Evolutionary conservation across 148 eudicot species (phyloP).

Genomic region (Dysphania ambrosioides): DNA sequence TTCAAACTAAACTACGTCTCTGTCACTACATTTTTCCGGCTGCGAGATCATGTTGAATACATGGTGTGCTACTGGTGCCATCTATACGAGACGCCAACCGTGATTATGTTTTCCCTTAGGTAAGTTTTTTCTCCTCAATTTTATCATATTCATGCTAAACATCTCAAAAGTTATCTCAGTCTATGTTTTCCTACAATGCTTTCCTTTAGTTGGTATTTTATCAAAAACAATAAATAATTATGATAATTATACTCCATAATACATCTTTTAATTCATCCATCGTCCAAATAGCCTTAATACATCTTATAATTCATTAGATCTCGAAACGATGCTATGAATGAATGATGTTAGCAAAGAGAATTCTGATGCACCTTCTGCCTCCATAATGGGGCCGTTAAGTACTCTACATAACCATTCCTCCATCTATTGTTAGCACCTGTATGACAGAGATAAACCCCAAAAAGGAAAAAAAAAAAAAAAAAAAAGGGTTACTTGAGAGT

Average conservation of each 20-base stretch:
- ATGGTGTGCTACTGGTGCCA: conserved; percentile 90
- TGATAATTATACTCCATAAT: no score
- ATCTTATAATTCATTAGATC: no score
- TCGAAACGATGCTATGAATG: no score
- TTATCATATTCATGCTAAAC: no score
- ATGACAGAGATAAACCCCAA: neutral
- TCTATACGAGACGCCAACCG: conserved; percentile 88
- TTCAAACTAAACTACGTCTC: conserved; percentile 8
- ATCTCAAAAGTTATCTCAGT: no score
- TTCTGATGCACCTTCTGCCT: neutral
- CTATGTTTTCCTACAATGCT: no score
- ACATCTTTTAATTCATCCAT: no score
- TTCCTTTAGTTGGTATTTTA: no score
- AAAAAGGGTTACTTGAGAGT: neutral
- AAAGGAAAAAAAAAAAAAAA: neutral
- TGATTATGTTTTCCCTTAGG: conserved; percentile 97
- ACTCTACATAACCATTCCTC: conserved; percentile 82
- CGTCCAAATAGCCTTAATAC: no score
- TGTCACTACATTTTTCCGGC: conserved; percentile 39
- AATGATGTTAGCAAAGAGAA: no score
- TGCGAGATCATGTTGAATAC: conserved; percentile 91
- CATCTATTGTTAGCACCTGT: conserved; percentile 80
- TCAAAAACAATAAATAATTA: no score
- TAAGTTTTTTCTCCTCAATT: conserved; percentile 31
- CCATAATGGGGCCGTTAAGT: conserved; percentile 3